Evolutionary conservation across 352 stramenopile species (phyloP).

Genomic region (Pythium sp.): DNA sequence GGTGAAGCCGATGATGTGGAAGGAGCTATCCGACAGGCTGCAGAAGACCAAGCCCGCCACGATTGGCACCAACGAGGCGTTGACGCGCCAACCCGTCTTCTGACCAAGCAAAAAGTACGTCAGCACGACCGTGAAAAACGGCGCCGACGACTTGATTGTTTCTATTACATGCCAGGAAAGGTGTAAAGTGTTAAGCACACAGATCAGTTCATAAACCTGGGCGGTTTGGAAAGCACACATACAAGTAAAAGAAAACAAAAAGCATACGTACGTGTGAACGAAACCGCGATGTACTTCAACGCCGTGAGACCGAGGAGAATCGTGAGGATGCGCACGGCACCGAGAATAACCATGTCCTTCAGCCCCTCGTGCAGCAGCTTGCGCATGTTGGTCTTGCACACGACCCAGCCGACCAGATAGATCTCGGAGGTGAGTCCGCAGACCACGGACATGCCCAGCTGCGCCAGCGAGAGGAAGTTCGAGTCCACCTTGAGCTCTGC

Average conservation of each 20-base stretch:
- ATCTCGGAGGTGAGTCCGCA: conserved; percentile 68
- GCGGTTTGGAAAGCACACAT: background rate
- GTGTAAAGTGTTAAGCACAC: background rate
- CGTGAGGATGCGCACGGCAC: conserved; percentile 79
- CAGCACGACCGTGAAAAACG: conserved; percentile 90
- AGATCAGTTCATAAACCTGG: background rate
- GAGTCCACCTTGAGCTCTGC: conserved; percentile 72
- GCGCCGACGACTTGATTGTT: conserved; percentile 91
- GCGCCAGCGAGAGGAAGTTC: conserved; percentile 71
- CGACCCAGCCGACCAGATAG: conserved; percentile 63
- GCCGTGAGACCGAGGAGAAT: conserved; percentile 88
- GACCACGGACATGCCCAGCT: conserved; percentile 78
- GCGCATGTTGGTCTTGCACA: conserved; percentile 44
- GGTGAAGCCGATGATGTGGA: conserved; percentile 87
- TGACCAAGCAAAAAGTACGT: conserved; percentile 84
- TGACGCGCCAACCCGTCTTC: conserved; percentile 78
- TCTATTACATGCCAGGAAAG: conserved; percentile 38
- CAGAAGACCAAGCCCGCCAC: conserved; percentile 84
- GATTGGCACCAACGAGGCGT: conserved; percentile 85
- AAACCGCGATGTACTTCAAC: conserved; percentile 91
- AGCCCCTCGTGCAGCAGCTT: conserved; percentile 58
- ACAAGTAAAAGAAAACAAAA: background rate
- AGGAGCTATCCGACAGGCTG: conserved; percentile 82
- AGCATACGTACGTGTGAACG: conserved; percentile 73
- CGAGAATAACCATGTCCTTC: conserved; percentile 84